Percentiles rank a stretch among this genome's conserved stretches.
These are phyloP conservation scores for Mesembryanthemum crystallinum DNA, from an alignment of 148 eudicot genomes.

Conservation along the genomic window DNA sequence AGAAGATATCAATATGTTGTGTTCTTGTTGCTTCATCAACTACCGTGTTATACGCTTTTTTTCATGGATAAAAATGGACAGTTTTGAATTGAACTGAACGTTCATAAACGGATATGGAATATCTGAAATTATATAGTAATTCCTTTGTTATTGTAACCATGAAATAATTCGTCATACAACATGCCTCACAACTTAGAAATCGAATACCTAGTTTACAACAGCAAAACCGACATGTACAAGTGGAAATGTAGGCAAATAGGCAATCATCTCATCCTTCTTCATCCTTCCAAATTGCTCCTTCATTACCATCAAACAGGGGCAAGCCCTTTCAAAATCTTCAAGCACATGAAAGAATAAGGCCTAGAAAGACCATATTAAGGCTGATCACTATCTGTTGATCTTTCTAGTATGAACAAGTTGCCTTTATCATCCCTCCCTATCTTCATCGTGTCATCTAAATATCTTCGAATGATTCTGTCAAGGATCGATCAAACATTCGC, in stretches of 20 bases:
- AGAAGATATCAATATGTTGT: no score
- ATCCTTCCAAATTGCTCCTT: neutral
- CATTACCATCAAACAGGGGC: neutral
- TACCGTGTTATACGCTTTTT: no score
- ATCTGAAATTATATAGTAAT: no score
- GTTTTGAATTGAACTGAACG: no score
- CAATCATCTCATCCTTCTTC: neutral
- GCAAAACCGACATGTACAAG: slow-evolving; percentile 7
- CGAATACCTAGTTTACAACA: no score
- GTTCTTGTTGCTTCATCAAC: no score
- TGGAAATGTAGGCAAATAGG: slow-evolving; percentile 10
- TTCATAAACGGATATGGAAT: no score
- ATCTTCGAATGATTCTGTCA: slow-evolving; percentile 43
- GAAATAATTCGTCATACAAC: no score
- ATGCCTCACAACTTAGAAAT: no score
- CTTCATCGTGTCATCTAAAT: slow-evolving; percentile 67
- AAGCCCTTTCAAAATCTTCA: neutral
- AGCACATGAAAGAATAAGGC: neutral
- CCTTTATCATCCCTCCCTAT: slow-evolving; percentile 87
- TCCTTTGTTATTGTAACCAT: no score
- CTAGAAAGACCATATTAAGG: neutral
- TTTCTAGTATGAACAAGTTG: slow-evolving; percentile 72
- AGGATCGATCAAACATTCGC: slow-evolving; percentile 20
- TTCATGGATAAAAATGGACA: no score
- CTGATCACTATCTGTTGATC: slow-evolving; percentile 27